These are phyloP conservation scores for Cladosporium austrohemisphaericum DNA, from an alignment of 2,329 filamentous ascomycete species.

Conservation along the genomic window DNA sequence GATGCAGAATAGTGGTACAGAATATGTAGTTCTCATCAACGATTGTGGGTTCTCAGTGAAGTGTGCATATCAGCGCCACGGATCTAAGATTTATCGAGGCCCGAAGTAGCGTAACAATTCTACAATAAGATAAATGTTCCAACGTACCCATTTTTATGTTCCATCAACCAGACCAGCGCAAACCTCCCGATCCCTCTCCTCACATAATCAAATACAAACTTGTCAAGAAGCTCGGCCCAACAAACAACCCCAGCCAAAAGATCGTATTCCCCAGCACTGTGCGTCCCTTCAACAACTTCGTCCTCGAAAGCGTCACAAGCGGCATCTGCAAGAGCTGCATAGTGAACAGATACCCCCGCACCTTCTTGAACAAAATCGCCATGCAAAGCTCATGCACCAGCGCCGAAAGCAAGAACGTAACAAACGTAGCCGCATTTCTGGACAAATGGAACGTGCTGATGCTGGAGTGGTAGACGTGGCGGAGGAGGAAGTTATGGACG, in stretches of 20 bases:
- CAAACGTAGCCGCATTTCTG: slow-evolving; percentile 67
- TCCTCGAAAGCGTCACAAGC: slow-evolving; percentile 63
- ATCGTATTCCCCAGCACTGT: slow-evolving; percentile 67
- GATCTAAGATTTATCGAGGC: too few species aligned
- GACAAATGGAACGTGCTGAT: slow-evolving; percentile 70
- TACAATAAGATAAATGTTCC: too few species aligned
- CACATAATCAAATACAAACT: slow-evolving; percentile 50
- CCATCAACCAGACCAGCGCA: too few species aligned
- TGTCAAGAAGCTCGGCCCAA: slow-evolving; percentile 63
- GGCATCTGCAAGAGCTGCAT: slow-evolving; percentile 73
- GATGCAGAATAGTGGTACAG: too few species aligned
- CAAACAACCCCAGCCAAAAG: slow-evolving; percentile 77
- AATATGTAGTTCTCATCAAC: too few species aligned
- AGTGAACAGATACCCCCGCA: slow-evolving; percentile 69
- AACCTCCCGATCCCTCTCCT: too few species aligned
- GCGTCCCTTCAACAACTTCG: slow-evolving; percentile 60
- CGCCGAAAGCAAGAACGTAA: slow-evolving; percentile 70
- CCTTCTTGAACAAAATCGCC: slow-evolving; percentile 76
- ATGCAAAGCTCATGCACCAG: slow-evolving; percentile 73
- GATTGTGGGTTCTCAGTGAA: too few species aligned
- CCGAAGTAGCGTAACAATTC: too few species aligned
- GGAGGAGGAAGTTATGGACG: slow-evolving; percentile 71
- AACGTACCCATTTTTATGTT: too few species aligned
- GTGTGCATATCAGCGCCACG: too few species aligned
- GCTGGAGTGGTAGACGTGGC: slow-evolving; percentile 75